Percentiles rank a stretch among this genome's conserved stretches.
These are phyloP conservation scores for Blastobotrys indianensis DNA, from an alignment of 1,139 yeast genomes.

Conservation along the genomic window DNA sequence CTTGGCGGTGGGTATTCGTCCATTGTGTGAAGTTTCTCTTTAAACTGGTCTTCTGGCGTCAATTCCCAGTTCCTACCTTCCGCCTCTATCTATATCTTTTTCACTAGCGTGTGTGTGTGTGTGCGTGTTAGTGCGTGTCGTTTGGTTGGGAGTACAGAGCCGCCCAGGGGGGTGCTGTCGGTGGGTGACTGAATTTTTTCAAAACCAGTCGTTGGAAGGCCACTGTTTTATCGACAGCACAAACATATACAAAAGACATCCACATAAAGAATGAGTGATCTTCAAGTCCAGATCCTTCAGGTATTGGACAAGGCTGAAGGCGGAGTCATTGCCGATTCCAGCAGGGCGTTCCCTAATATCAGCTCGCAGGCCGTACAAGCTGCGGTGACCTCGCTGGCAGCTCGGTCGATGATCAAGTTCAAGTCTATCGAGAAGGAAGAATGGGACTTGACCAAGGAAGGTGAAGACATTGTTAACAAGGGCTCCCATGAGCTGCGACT, in stretches of 20 bases:
- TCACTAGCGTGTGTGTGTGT: too few relatives aligned
- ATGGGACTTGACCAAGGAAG: constrained; percentile 78
- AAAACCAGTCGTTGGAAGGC: not conserved
- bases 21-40: too few relatives aligned
- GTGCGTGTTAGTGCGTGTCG: too few relatives aligned
- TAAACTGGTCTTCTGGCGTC: too few relatives aligned
- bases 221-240: not conserved
- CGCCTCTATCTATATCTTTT: too few relatives aligned
- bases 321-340: constrained; percentile 61
- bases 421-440: constrained; percentile 67
- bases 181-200: constrained; percentile 5
- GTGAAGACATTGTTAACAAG: constrained; percentile 62
- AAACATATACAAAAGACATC: not conserved
- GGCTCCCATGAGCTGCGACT: constrained; percentile 92
- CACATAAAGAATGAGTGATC: constrained; percentile 33
- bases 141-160: too few relatives aligned
- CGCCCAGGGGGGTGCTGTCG: too few relatives aligned
- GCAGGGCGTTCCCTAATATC: constrained; percentile 48
- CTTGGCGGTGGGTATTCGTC: too few relatives aligned
- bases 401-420: constrained; percentile 75
- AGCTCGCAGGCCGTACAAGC: constrained; percentile 58
- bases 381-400: constrained; percentile 78
- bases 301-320: constrained; percentile 47
- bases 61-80: too few relatives aligned
- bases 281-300: constrained; percentile 54